Percentiles rank a stretch among this genome's conserved stretches.
These are phyloP conservation scores for Cicer judaicum DNA, from an alignment of 306 rosid species.

Conservation along the genomic window DNA sequence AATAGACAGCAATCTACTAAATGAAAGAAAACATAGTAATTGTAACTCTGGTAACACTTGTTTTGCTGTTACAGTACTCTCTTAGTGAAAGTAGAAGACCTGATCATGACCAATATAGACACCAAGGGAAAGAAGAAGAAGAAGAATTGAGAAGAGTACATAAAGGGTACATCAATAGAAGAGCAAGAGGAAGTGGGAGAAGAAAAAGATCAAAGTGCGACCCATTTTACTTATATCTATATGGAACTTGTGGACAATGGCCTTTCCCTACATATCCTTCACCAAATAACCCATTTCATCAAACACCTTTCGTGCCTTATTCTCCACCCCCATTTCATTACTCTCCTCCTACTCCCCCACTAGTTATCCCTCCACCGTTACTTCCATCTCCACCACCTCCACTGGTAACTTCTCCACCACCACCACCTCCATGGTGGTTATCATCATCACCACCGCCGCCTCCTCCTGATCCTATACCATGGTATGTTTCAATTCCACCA, in stretches of 20 bases:
- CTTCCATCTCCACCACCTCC: constrained; percentile 50
- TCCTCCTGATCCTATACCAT: background rate
- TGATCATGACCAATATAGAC: background rate
- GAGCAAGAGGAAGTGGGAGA: no score
- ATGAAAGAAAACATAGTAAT: constrained; percentile 58
- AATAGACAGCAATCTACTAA: no score
- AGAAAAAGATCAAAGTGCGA: constrained; percentile 54
- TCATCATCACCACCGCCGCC: constrained; percentile 30
- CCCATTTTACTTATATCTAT: constrained; percentile 62
- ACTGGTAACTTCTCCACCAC: background rate
- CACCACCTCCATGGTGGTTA: constrained; percentile 11
- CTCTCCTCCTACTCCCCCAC: constrained; percentile 33
- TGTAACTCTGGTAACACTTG: constrained; percentile 45
- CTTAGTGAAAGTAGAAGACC: constrained; percentile 46
- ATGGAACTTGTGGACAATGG: constrained; percentile 66
- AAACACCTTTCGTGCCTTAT: constrained; percentile 16
- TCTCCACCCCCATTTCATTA: constrained; percentile 6
- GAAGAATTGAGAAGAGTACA: constrained; percentile 34
- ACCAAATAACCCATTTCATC: constrained; percentile 67
- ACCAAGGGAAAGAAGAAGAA: constrained; percentile 32
- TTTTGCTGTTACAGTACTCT: constrained; percentile 48
- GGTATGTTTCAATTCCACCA: constrained; percentile 1
- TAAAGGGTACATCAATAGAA: background rate
- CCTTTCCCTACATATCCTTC: constrained; percentile 72
- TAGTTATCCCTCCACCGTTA: constrained; percentile 38